Percentiles rank a stretch among this genome's conserved stretches.
Conservation (phyloP, 768 basidiomycete species). For the Mycena kentingensis region DNA sequence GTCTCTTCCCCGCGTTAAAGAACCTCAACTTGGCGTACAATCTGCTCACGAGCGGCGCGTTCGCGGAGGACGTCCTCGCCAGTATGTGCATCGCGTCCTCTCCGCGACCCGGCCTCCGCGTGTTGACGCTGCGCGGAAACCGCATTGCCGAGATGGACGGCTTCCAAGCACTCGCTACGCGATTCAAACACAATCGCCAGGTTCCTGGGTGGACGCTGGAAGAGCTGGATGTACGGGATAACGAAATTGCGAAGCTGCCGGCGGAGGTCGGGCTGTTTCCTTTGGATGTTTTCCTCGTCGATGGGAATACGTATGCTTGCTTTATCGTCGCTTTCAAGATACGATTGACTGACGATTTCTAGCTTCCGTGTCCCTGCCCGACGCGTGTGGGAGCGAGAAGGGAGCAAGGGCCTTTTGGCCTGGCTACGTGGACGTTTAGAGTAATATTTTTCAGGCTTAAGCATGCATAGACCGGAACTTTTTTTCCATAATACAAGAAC, state of each 20-base stretch:
- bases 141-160: conserved; percentile 61
- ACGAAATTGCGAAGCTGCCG: conserved; percentile 71
- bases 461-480: too few species aligned
- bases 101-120: conserved; percentile 57
- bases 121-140: conserved; percentile 72
- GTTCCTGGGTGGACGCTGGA: conserved; percentile 75
- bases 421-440: conserved; percentile 81
- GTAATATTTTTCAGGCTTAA: too few species aligned
- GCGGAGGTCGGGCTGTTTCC: conserved; percentile 74
- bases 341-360: neutral
- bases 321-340: conserved; percentile 30
- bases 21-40: conserved; percentile 82
- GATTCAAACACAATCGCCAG: conserved; percentile 65
- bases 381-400: conserved; percentile 85
- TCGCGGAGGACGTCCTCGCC: conserved; percentile 48
- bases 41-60: conserved; percentile 52
- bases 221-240: conserved; percentile 81
- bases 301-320: conserved; percentile 83
- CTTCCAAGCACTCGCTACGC: conserved; percentile 59
- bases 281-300: conserved; percentile 79
- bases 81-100: conserved; percentile 52
- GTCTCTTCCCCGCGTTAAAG: conserved; percentile 69
- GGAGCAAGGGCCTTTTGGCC: conserved; percentile 76
- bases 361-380: conserved; percentile 84
- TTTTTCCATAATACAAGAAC: too few species aligned